Evolutionary conservation across 169 alveolate genomes (phyloP).

Genomic region (Plasmodium coatneyi): DNA sequence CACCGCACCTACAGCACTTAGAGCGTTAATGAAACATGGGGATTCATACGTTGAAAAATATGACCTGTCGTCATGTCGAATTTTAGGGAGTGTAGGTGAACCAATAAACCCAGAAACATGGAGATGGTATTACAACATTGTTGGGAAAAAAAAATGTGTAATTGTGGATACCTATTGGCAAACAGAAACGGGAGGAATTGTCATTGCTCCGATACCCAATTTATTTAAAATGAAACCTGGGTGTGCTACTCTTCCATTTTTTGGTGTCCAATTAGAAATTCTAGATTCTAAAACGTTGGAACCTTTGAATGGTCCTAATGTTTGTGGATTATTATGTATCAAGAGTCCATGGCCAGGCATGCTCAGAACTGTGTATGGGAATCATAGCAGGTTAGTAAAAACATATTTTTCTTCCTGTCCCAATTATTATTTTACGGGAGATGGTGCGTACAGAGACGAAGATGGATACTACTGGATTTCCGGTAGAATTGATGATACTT

Average conservation of each 20-base stretch:
- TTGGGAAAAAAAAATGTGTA: conserved; percentile 84
- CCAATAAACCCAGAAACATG: conserved; percentile 95
- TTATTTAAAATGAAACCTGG: conserved; percentile 93
- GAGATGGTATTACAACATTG: conserved; percentile 93
- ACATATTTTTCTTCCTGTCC: conserved; percentile 88
- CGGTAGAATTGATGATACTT: conserved; percentile 97
- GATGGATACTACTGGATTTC: conserved; percentile 96
- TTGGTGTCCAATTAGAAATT: conserved; percentile 90
- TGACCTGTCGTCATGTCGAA: conserved; percentile 83
- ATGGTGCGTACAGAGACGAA: conserved; percentile 95
- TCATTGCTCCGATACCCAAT: conserved; percentile 94
- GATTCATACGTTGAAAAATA: conserved; percentile 82
- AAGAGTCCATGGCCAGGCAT: conserved; percentile 94
- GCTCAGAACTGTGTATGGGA: conserved; percentile 91
- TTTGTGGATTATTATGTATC: conserved; percentile 90
- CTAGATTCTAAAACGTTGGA: conserved; percentile 90
- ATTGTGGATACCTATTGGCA: conserved; percentile 98
- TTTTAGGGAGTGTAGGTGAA: conserved; percentile 93
- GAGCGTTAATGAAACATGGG: conserved; percentile 90
- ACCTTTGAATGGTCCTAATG: conserved; percentile 84
- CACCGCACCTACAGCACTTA: conserved; percentile 98
- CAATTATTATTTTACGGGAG: conserved; percentile 95
- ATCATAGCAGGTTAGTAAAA: conserved; percentile 88
- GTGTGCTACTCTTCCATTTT: conserved; percentile 91
- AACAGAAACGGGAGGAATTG: conserved; percentile 97